Conservation (phyloP, 2,329 filamentous ascomycete genomes). For the Penicillium oxalicum region DNA sequence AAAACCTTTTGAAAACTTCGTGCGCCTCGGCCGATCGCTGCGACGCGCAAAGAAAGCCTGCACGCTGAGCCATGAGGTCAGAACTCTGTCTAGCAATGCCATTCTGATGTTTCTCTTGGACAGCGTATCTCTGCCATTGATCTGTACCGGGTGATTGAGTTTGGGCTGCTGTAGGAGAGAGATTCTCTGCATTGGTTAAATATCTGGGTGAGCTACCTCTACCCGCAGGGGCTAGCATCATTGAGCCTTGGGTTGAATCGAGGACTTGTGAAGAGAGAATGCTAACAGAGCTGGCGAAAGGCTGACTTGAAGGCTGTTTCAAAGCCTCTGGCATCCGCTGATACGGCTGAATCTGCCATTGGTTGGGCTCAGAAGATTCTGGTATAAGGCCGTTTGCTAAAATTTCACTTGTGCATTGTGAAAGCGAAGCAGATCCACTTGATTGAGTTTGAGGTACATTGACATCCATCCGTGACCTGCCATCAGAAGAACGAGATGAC, state of each 20-base stretch:
- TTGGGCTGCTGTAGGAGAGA: slow-evolving; percentile 8
- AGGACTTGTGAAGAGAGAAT: slow-evolving; percentile 3
- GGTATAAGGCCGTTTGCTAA: slow-evolving; percentile 17
- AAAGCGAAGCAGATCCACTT: slow-evolving; percentile 12
- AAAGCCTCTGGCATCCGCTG: slow-evolving; percentile 5
- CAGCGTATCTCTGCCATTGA: neutral
- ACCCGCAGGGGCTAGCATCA: neutral
- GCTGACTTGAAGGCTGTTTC: slow-evolving; percentile 13
- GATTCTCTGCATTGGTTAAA: slow-evolving; percentile 12
- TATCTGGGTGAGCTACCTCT: slow-evolving; percentile 1
- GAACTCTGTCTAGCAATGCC: slow-evolving; percentile 2
- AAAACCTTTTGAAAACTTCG: slow-evolving; percentile 34
- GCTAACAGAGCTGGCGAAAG: slow-evolving; percentile 18
- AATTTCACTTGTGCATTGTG: slow-evolving; percentile 11
- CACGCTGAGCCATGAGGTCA: slow-evolving; percentile 17
- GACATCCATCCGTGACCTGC: slow-evolving; percentile 11
- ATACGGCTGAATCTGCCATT: slow-evolving; percentile 11
- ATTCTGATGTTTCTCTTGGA: neutral
- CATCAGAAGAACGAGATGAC: slow-evolving; percentile 1
- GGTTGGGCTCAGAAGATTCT: slow-evolving; percentile 21
- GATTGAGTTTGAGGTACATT: slow-evolving; percentile 23
- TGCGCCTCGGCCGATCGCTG: slow-evolving; percentile 19
- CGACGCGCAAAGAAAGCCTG: slow-evolving; percentile 18
- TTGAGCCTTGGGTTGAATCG: slow-evolving; percentile 4
- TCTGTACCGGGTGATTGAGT: slow-evolving; percentile 10